Conservation (phyloP, 2,329 filamentous ascomycete species). For the Neonectria ditissima region DNA sequence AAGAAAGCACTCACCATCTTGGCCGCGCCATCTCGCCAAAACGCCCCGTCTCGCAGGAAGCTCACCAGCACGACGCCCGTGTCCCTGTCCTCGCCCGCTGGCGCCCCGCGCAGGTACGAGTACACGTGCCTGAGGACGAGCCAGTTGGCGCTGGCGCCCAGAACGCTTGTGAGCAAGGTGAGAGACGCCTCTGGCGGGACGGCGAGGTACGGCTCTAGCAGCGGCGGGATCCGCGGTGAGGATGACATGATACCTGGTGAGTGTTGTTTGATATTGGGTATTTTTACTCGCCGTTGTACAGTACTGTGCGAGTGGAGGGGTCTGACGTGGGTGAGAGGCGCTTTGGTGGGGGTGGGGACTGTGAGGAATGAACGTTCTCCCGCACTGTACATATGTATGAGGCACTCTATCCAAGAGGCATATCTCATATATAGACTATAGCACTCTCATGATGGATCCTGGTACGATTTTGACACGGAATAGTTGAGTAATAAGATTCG, state of each 20-base stretch:
- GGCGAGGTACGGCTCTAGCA: slow-evolving; percentile 72
- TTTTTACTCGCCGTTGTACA: slow-evolving; percentile 35
- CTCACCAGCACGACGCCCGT: slow-evolving; percentile 79
- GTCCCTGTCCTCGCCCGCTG: slow-evolving; percentile 42
- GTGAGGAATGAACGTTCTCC: slow-evolving; percentile 5
- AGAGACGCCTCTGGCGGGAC: slow-evolving; percentile 70
- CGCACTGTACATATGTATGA: slow-evolving; percentile 11
- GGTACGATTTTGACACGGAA: not conserved
- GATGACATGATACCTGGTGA: slow-evolving; percentile 34
- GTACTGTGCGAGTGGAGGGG: slow-evolving; percentile 36
- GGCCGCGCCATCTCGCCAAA: slow-evolving; percentile 80
- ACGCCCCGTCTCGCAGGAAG: slow-evolving; percentile 81
- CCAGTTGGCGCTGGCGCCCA: slow-evolving; percentile 75
- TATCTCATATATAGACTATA: not conserved
- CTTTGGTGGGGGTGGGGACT: slow-evolving; percentile 33
- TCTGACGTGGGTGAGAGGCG: slow-evolving; percentile 22
- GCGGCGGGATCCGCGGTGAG: slow-evolving; percentile 68
- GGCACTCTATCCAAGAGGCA: not conserved
- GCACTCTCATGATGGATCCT: not conserved
- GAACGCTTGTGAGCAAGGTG: slow-evolving; percentile 75
- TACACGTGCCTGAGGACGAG: slow-evolving; percentile 69
- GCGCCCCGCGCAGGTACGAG: slow-evolving; percentile 54
- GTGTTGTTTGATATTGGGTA: slow-evolving; percentile 24
- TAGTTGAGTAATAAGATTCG: not conserved
- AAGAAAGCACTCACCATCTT: slow-evolving; percentile 65